phyloP scores from a whole-genome alignment of 129 eudicot species.

The Helianthus tuberosus region DNA sequence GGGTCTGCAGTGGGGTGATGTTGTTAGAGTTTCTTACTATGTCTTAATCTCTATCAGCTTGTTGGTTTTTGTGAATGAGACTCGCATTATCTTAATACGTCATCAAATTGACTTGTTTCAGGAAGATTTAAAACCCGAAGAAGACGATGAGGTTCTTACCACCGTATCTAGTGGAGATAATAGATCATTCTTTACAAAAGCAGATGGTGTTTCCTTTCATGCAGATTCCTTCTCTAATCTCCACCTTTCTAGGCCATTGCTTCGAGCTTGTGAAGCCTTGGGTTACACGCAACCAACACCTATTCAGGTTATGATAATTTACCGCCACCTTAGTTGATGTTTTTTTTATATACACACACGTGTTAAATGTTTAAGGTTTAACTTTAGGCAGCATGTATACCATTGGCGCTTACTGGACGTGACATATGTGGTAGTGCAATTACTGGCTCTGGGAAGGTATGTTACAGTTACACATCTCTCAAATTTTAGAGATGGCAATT shows the following conservation, averaged over 20 bases:
- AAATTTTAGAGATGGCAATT: background rate
- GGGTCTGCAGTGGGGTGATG: slow-evolving; percentile 1
- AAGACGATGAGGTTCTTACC: slow-evolving; percentile 54
- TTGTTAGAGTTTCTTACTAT: background rate
- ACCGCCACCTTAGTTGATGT: background rate
- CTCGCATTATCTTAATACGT: background rate
- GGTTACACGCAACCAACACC: slow-evolving; percentile 92
- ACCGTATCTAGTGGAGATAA: slow-evolving; percentile 34
- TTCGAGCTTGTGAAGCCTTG: slow-evolving; percentile 89
- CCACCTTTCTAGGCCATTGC: slow-evolving; percentile 88
- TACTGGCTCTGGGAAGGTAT: slow-evolving; percentile 98
- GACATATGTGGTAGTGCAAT: slow-evolving; percentile 97
- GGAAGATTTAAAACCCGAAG: slow-evolving; percentile 84
- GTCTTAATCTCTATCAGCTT: background rate
- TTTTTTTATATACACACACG: background rate
- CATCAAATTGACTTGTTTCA: slow-evolving; percentile 15
- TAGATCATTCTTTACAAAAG: slow-evolving; percentile 59
- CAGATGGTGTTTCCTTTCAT: slow-evolving; percentile 75
- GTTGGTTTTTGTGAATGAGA: slow-evolving; percentile 1
- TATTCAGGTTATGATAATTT: slow-evolving; percentile 65
- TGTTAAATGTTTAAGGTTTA: slow-evolving; percentile 7
- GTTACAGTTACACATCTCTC: slow-evolving; percentile 9
- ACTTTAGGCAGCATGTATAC: slow-evolving; percentile 95
- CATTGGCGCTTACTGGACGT: slow-evolving; percentile 86
- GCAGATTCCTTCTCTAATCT: slow-evolving; percentile 87